Evolutionary conservation across 768 basidiomycete species (phyloP).

Genomic region (Termitomyces sp.): DNA sequence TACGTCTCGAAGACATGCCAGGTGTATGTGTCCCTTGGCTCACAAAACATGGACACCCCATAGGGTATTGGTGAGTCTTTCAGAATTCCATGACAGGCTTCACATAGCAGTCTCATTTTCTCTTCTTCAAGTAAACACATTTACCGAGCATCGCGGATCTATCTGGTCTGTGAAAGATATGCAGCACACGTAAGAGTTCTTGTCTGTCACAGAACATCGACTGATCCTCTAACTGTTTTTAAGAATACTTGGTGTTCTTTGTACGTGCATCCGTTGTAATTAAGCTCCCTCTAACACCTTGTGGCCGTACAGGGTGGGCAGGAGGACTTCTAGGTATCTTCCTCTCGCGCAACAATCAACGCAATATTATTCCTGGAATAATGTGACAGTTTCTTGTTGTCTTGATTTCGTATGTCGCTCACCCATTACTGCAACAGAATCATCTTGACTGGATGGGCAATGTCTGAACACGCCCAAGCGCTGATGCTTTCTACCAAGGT

Average conservation of each 20-base stretch:
- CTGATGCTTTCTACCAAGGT: conserved; percentile 83
- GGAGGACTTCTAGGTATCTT: conserved; percentile 88
- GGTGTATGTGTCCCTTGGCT: neutral
- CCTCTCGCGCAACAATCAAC: conserved; percentile 74
- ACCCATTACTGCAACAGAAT: conserved; percentile 39
- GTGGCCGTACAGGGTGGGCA: conserved; percentile 67
- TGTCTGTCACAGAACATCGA: neutral
- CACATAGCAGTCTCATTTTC: neutral
- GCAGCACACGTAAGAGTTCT: conserved; percentile 76
- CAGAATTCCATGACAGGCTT: neutral
- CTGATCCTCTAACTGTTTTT: conserved; percentile 3
- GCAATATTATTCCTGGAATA: conserved; percentile 74
- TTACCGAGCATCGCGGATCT: conserved; percentile 83
- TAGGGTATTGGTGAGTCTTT: conserved; percentile 52
- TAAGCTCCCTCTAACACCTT: conserved; percentile 1
- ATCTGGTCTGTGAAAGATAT: conserved; percentile 88
- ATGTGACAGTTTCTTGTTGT: conserved; percentile 47
- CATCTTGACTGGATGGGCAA: conserved; percentile 89
- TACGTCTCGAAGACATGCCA: conserved; percentile 17
- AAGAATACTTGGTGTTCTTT: conserved; percentile 70
- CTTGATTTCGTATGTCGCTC: neutral
- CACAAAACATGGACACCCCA: neutral
- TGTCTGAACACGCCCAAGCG: conserved; percentile 85
- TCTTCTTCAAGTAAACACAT: conserved; percentile 68
- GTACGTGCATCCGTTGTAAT: conserved; percentile 29